phyloP scores from a whole-genome alignment of 1,284 basidiomycete genomes.

The Schizophyllum amplum region DNA sequence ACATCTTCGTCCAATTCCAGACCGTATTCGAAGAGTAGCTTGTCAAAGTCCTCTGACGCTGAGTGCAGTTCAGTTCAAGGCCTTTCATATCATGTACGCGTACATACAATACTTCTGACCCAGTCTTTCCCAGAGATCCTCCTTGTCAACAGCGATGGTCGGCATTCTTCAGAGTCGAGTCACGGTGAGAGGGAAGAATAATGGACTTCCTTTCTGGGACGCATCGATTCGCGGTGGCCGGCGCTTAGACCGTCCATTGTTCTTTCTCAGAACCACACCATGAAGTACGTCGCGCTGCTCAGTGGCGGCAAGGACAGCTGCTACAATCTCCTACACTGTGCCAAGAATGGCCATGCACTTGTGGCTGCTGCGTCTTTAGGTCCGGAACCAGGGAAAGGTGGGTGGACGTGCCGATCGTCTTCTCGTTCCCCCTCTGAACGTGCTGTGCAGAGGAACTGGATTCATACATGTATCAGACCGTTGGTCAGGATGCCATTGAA shows the following conservation, averaged over 20 bases:
- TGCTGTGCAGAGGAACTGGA: slow-evolving; percentile 84
- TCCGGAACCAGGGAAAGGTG: slow-evolving; percentile 82
- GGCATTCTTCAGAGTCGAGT: slow-evolving; percentile 64
- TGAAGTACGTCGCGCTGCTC: slow-evolving; percentile 94
- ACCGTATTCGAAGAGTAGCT: slow-evolving; percentile 95
- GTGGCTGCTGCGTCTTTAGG: slow-evolving; percentile 86
- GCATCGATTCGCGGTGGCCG: neutral
- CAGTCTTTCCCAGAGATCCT: slow-evolving; percentile 84
- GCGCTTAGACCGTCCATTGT: neutral
- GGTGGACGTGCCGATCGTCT: slow-evolving; percentile 11
- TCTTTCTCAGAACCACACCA: slow-evolving; percentile 22
- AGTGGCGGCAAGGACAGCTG: slow-evolving; percentile 98
- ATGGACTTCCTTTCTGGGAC: neutral
- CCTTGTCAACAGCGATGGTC: slow-evolving; percentile 93
- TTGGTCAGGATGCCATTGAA: slow-evolving; percentile 91
- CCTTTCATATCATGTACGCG: slow-evolving; percentile 5
- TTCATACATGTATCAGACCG: slow-evolving; percentile 98
- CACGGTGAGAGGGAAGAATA: neutral
- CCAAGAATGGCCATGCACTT: slow-evolving; percentile 81
- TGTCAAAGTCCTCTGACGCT: slow-evolving; percentile 94
- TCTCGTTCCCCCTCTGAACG: slow-evolving; percentile 13
- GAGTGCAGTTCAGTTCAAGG: slow-evolving; percentile 17
- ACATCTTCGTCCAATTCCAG: slow-evolving; percentile 98
- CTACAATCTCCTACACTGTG: slow-evolving; percentile 91
- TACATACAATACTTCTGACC: slow-evolving; percentile 76